A percentile compares a stretch with the other conserved stretches of the same genome.
These are phyloP conservation scores for Linum usitatissimum DNA, from an alignment of 345 rosid genomes.

Conservation along the genomic window DNA sequence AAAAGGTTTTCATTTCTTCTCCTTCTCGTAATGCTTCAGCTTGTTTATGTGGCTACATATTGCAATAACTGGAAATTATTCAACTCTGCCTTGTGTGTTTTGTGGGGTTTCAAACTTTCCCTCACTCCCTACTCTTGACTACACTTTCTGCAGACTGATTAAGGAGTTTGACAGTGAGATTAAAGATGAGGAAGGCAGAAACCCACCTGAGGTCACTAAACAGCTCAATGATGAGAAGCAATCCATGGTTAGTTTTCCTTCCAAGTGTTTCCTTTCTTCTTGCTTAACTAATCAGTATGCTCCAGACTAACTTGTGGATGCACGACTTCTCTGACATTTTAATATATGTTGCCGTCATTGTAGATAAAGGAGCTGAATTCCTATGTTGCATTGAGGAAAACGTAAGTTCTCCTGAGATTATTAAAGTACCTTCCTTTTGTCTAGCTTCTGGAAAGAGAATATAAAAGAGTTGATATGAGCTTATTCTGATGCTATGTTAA, in stretches of 20 bases:
- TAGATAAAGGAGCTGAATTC: constrained; percentile 97
- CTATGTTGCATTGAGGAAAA: constrained; percentile 82
- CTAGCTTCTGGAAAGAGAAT: constrained; percentile 4
- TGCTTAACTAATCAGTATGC: background rate
- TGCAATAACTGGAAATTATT: no score
- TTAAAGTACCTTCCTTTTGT: no score
- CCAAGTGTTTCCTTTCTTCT: constrained; percentile 3
- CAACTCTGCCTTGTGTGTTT: background rate
- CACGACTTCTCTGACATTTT: background rate
- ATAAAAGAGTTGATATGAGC: background rate
- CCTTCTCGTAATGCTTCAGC: no score
- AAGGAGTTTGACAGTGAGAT: constrained; percentile 86
- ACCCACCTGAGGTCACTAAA: constrained; percentile 71
- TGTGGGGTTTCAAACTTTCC: background rate
- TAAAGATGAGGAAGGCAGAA: constrained; percentile 71
- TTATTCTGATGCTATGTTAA: background rate
- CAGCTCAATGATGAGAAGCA: constrained; percentile 95
- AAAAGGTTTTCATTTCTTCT: constrained; percentile 39
- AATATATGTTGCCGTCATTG: constrained; percentile 6
- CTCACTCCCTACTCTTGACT: constrained; percentile 1
- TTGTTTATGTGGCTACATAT: no score
- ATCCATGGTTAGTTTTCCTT: constrained; percentile 57
- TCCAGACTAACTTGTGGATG: background rate
- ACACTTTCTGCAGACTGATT: constrained; percentile 48
- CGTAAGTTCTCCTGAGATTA: constrained; percentile 36